Evolutionary conservation across 495 filamentous ascomycete species (phyloP).

Genomic region (Lasiosphaeriaceae sp.): DNA sequence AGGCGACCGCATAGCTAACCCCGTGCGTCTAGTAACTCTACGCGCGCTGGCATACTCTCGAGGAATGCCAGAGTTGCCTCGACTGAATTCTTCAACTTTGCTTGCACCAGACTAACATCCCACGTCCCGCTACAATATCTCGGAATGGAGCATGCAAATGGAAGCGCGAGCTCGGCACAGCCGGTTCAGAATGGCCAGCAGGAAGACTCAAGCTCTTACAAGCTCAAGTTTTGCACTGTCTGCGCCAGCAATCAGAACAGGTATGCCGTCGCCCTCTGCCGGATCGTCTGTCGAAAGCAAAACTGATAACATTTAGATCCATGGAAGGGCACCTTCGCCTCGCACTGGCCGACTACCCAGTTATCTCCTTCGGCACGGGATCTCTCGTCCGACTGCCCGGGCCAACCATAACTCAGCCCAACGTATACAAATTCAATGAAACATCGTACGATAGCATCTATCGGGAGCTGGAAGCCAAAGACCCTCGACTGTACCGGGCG

Average conservation of each 20-base stretch:
- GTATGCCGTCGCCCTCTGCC: slow-evolving; percentile 32
- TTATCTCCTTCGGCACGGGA: slow-evolving; percentile 97
- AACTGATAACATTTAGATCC: slow-evolving; percentile 49
- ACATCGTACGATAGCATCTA: slow-evolving; percentile 93
- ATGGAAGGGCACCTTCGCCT: slow-evolving; percentile 98
- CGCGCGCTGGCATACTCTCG: background rate
- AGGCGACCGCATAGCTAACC: background rate
- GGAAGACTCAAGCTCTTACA: slow-evolving; percentile 53
- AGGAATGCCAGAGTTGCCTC: background rate
- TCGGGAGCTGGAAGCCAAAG: slow-evolving; percentile 77
- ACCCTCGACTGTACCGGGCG: slow-evolving; percentile 79
- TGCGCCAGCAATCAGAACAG: slow-evolving; percentile 97
- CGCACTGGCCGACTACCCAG: slow-evolving; percentile 79
- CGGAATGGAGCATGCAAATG: slow-evolving; percentile 35
- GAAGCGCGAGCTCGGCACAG: slow-evolving; percentile 21
- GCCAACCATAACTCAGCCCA: slow-evolving; percentile 84
- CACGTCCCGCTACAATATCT: slow-evolving; percentile 2
- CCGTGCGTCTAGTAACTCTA: background rate
- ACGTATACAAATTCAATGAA: slow-evolving; percentile 95
- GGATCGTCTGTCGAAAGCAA: background rate
- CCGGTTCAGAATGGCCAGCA: slow-evolving; percentile 38
- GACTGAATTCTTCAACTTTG: background rate
- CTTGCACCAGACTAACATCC: background rate
- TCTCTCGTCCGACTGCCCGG: slow-evolving; percentile 92
- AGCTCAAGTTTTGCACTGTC: slow-evolving; percentile 95